phyloP scores from a whole-genome alignment of 192 early-diverging fungal genomes.

The Dimargaris cristalligena region DNA sequence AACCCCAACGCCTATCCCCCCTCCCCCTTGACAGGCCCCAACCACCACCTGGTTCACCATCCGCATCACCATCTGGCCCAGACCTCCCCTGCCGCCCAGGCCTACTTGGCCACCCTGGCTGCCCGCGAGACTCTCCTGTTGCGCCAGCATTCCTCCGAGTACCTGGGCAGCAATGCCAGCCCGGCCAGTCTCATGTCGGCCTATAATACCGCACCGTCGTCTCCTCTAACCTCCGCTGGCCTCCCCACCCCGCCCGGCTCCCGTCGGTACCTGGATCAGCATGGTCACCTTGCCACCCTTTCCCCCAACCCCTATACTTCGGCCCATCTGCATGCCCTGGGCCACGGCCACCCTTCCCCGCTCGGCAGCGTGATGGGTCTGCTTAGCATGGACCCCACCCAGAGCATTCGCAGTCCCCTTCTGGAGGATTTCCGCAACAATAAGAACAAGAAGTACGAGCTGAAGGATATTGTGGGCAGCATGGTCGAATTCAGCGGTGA shows the following conservation, averaged over 20 bases:
- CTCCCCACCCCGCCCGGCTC: conserved; percentile 10
- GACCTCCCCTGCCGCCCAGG: neutral
- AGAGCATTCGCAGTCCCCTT: conserved; percentile 60
- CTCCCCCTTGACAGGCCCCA: neutral
- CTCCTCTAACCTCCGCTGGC: neutral
- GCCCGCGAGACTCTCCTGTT: neutral
- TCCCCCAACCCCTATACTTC: neutral
- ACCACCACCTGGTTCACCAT: neutral
- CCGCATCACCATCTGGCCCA: neutral
- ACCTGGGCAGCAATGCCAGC: neutral
- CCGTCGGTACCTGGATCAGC: neutral
- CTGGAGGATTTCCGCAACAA: conserved; percentile 95
- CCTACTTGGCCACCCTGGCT: neutral
- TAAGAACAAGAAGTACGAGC: conserved; percentile 94
- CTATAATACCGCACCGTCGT: conserved; percentile 4
- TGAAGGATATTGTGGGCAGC: conserved; percentile 82
- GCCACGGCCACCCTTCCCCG: conserved; percentile 1
- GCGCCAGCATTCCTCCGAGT: neutral
- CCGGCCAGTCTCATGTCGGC: neutral
- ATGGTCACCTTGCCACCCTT: conserved; percentile 10
- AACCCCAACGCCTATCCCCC: neutral
- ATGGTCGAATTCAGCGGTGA: conserved; percentile 98
- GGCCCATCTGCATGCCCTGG: neutral
- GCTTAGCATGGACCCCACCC: conserved; percentile 22
- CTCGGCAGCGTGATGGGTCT: neutral